These are phyloP conservation scores for Cytospora mali DNA, from an alignment of 2,329 filamentous ascomycete genomes.

Conservation along the genomic window DNA sequence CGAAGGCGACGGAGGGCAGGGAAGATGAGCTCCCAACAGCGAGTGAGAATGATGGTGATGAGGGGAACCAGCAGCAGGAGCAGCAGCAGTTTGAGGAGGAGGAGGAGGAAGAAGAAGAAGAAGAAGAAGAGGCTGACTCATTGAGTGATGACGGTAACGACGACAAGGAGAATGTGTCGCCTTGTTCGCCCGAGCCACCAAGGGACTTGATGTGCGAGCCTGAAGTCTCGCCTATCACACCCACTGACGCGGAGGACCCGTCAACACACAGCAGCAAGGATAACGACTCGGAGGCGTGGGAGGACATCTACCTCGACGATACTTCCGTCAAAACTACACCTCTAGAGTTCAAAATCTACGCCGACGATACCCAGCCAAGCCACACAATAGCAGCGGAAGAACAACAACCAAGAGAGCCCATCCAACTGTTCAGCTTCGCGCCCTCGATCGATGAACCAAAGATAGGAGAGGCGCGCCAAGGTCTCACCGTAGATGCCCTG, in stretches of 20 bases:
- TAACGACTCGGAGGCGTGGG: background rate
- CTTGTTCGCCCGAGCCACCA: background rate
- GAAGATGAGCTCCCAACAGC: background rate
- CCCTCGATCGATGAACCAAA: too few species aligned
- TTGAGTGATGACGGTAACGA: background rate
- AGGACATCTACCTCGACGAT: background rate
- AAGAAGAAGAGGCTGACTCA: background rate
- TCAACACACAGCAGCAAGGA: background rate
- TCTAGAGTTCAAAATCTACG: background rate
- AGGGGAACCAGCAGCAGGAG: background rate
- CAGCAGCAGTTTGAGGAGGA: background rate
- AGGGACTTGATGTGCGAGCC: slow-evolving; percentile 1
- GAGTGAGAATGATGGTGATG: background rate
- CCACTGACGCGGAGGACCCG: background rate
- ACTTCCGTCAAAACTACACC: background rate
- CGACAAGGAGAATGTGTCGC: background rate
- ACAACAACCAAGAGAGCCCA: background rate
- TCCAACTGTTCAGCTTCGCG: too few species aligned
- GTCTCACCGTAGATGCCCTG: background rate
- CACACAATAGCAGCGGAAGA: background rate
- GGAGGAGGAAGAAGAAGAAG: slow-evolving; percentile 5
- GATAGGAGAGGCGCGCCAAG: background rate
- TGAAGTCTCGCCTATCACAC: background rate
- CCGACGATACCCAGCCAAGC: slow-evolving; percentile 1
- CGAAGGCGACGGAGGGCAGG: background rate